A percentile compares a stretch with the other conserved stretches of the same genome.
Evolutionary conservation across 441 rosid species (phyloP).

Genomic region (Gossypium schwendimanii): DNA sequence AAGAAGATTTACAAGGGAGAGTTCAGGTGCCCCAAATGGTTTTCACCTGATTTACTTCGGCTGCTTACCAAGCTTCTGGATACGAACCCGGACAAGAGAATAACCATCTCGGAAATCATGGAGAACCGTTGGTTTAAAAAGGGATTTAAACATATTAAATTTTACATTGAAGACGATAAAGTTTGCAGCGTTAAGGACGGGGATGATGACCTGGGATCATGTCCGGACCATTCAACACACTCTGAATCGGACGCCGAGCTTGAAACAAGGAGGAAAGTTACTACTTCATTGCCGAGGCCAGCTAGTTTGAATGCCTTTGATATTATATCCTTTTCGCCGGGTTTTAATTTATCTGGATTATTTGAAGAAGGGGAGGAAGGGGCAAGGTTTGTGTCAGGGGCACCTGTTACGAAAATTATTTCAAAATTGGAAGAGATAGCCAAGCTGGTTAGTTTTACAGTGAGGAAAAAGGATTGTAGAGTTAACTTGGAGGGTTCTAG

Average conservation of each 20-base stretch:
- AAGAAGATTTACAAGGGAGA: conserved; percentile 77
- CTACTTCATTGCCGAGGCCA: conserved; percentile 54
- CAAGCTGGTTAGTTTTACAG: conserved; percentile 61
- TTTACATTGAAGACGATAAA: conserved; percentile 71
- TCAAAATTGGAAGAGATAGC: conserved; percentile 88
- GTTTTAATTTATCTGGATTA: conserved; percentile 73
- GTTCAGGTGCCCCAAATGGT: conserved; percentile 80
- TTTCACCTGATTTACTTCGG: conserved; percentile 56
- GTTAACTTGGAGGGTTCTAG: conserved; percentile 76
- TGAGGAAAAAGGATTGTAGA: conserved; percentile 76
- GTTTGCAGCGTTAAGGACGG: conserved; percentile 42
- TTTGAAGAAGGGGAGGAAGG: conserved; percentile 78
- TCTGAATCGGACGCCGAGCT: conserved; percentile 60
- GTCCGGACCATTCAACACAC: conserved; percentile 40
- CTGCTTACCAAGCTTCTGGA: conserved; percentile 47
- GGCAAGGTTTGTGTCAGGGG: conserved; percentile 66
- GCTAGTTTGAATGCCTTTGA: conserved; percentile 84
- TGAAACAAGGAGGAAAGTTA: conserved; percentile 35
- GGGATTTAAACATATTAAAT: conserved; percentile 67
- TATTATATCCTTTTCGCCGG: conserved; percentile 69
- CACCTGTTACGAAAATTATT: conserved; percentile 63
- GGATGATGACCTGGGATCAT: conserved; percentile 35
- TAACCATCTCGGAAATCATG: conserved; percentile 61
- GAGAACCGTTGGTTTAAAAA: conserved; percentile 72
- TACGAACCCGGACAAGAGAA: conserved; percentile 55